Evolutionary conservation across 257 asterid species (phyloP).

Genomic region (Anisodus acutangulus): DNA sequence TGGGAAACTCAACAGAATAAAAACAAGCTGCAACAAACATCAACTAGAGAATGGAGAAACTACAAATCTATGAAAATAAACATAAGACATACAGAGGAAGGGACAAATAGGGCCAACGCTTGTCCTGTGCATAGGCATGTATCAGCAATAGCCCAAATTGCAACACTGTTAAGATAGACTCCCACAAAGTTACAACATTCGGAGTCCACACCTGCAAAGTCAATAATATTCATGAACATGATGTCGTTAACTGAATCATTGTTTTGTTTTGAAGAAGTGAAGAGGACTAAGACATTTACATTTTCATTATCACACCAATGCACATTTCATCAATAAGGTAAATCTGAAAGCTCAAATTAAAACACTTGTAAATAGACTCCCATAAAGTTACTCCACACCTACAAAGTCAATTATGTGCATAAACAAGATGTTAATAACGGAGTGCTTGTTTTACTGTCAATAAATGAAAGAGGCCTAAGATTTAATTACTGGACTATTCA

Average conservation of each 20-base stretch:
- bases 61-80: constrained; percentile 24
- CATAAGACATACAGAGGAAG: constrained; percentile 75
- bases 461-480: constrained; percentile 2
- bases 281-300: constrained; percentile 10
- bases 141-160: constrained; percentile 79
- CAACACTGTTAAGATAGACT: constrained; percentile 82
- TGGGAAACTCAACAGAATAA: no score
- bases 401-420: constrained; percentile 33
- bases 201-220: constrained; percentile 86
- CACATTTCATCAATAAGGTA: constrained; percentile 20
- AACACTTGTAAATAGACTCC: constrained; percentile 84
- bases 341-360: constrained; percentile 61
- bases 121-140: constrained; percentile 96
- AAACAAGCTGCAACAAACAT: background rate
- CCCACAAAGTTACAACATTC: constrained; percentile 78
- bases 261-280: background rate
- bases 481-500: background rate
- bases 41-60: background rate
- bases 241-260: background rate
- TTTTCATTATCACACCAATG: background rate
- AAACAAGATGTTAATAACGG: constrained; percentile 14
- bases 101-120: constrained; percentile 91
- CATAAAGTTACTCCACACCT: constrained; percentile 88
- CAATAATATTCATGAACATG: constrained; percentile 23
- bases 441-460: background rate